phyloP scores from a whole-genome alignment of 1,284 basidiomycete species.

The Cryptococcus sp. region DNA sequence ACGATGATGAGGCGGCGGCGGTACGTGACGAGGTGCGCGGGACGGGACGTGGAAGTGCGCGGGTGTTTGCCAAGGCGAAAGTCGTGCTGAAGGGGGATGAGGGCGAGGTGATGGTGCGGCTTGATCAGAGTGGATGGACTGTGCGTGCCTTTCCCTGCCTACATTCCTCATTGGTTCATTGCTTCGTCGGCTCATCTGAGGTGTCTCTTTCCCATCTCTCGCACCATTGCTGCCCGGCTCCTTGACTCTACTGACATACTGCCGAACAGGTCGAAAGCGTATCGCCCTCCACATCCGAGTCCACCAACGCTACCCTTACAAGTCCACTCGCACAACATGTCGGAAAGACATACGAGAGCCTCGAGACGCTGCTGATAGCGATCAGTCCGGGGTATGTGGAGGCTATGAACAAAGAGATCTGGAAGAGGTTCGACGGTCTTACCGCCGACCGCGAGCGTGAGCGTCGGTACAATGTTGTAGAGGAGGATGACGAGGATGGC shows the following conservation, averaged over 20 bases:
- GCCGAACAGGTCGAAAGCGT: background rate
- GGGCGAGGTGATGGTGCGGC: conserved; percentile 25
- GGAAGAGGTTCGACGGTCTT: conserved; percentile 32
- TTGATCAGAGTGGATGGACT: conserved; percentile 41
- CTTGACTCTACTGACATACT: no score
- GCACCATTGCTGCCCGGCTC: no score
- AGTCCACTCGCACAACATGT: conserved; percentile 6
- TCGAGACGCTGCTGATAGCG: conserved; percentile 47
- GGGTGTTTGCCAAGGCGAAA: conserved; percentile 27
- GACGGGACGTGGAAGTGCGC: conserved; percentile 11
- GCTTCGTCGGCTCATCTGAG: background rate
- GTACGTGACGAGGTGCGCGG: conserved; percentile 14
- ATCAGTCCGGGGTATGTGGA: conserved; percentile 37
- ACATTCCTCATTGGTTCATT: no score
- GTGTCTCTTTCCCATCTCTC: no score
- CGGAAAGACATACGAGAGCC: conserved; percentile 36
- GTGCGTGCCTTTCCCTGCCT: conserved; percentile 29
- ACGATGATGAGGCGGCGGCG: conserved; percentile 21
- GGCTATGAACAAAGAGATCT: conserved; percentile 43
- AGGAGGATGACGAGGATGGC: conserved; percentile 8
- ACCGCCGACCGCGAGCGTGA: background rate
- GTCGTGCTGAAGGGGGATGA: conserved; percentile 25
- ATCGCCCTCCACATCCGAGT: background rate
- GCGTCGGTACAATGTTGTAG: conserved; percentile 3
- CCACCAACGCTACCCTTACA: conserved; percentile 16